Evolutionary conservation across 2,329 filamentous ascomycete species (phyloP).

Genomic region (Fusarium sp.): DNA sequence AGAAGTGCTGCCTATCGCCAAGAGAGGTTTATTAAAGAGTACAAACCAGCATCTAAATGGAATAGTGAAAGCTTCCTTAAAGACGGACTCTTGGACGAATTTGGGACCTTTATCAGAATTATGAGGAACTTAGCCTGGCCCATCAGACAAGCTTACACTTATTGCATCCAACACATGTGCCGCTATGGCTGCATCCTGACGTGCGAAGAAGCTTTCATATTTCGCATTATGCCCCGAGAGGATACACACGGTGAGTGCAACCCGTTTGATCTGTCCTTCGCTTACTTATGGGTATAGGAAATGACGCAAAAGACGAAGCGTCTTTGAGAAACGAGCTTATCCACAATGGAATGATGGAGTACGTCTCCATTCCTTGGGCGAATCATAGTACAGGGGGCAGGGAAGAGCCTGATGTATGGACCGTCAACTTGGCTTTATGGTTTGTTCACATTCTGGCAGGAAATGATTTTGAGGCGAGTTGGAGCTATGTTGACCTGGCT

Average conservation of each 20-base stretch:
- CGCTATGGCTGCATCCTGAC: constrained; percentile 37
- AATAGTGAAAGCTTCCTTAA: constrained; percentile 15
- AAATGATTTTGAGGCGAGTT: constrained; percentile 23
- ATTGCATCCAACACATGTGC: constrained; percentile 31
- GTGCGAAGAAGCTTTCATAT: constrained; percentile 33
- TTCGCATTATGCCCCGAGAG: constrained; percentile 6
- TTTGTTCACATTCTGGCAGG: constrained; percentile 34
- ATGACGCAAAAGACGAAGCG: not conserved
- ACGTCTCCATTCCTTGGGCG: constrained; percentile 29
- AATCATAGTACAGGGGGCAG: constrained; percentile 10
- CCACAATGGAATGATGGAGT: constrained; percentile 31
- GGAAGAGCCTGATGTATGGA: constrained; percentile 4
- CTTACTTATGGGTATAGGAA: not conserved
- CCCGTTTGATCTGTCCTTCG: too few relatives aligned
- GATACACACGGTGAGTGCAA: not conserved
- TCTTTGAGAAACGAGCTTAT: constrained; percentile 11
- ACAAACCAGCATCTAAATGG: constrained; percentile 30
- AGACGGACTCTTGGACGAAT: constrained; percentile 9
- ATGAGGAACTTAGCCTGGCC: constrained; percentile 12
- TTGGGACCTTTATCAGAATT: not conserved
- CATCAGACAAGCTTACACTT: constrained; percentile 31
- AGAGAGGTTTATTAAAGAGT: constrained; percentile 33
- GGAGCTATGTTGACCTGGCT: constrained; percentile 16
- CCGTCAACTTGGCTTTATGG: constrained; percentile 33
- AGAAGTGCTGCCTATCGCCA: not conserved